These are phyloP conservation scores for Colletotrichum simmondsii DNA, from an alignment of 2,329 filamentous ascomycete species.

Conservation along the genomic window DNA sequence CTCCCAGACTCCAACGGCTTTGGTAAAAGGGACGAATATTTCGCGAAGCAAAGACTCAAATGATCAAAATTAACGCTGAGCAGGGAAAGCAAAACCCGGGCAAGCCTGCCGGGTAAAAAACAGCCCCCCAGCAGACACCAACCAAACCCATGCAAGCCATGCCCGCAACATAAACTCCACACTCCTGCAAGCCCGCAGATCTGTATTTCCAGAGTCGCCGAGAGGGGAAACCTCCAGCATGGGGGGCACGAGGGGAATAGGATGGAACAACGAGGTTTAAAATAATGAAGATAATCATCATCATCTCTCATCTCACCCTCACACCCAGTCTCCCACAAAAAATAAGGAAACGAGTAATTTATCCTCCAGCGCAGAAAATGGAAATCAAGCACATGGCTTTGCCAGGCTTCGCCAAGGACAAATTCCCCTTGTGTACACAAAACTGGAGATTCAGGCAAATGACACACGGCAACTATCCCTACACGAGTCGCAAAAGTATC, in stretches of 20 bases:
- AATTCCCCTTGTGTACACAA: neutral
- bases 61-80: too few relatives aligned
- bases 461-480: neutral
- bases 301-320: neutral
- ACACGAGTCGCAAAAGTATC: neutral
- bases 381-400: neutral
- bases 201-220: conserved; percentile 3
- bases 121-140: too few relatives aligned
- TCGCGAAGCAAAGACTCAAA: too few relatives aligned
- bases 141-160: neutral
- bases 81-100: neutral
- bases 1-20: too few relatives aligned
- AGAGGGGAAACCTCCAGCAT: neutral
- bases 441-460: neutral
- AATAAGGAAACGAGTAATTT: neutral
- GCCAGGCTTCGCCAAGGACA: neutral
- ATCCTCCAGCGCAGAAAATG: neutral
- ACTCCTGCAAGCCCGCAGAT: conserved; percentile 2
- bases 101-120: neutral
- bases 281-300: neutral
- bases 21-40: too few relatives aligned
- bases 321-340: neutral
- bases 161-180: neutral
- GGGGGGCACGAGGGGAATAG: too few relatives aligned
- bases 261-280: neutral